Conservation (phyloP, 106 monocot genomes). For the Dendrobium catenatum region DNA sequence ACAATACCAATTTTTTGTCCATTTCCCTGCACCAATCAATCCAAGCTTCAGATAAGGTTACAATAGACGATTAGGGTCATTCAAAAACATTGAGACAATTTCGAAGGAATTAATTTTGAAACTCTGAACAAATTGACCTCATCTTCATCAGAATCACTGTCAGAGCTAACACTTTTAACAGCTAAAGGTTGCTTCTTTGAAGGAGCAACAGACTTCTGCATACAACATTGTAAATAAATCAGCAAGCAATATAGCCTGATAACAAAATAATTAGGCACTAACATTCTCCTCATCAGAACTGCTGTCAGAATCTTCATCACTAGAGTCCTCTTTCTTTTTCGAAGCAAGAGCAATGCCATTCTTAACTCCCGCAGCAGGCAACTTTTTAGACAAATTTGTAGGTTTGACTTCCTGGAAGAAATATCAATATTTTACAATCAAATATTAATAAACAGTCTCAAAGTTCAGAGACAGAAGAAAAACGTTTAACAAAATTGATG, state of each 20-base stretch:
- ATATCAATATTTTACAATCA: not conserved
- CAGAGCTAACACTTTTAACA: constrained; percentile 23
- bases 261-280: constrained; percentile 2
- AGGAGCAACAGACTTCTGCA: constrained; percentile 10
- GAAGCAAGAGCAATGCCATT: constrained; percentile 10
- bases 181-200: constrained; percentile 10
- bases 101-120: not conserved
- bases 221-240: not conserved
- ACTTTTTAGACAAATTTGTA: constrained; percentile 10
- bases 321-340: constrained; percentile 34
- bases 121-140: not conserved
- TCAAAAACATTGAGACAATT: not conserved
- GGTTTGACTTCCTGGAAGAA: constrained; percentile 7
- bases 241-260: not conserved
- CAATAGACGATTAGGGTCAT: no score
- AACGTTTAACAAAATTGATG: not conserved
- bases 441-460: not conserved
- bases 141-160: constrained; percentile 25
- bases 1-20: not conserved
- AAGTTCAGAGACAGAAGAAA: not conserved
- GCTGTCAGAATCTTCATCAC: constrained; percentile 43
- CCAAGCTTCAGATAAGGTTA: no score
- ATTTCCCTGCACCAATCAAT: no score
- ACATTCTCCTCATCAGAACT: constrained; percentile 37
- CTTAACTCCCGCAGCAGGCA: constrained; percentile 14